A percentile compares a stretch with the other conserved stretches of the same genome.
Conservation (phyloP, 73 alveolate species). For the Paramecium primaurelia region DNA sequence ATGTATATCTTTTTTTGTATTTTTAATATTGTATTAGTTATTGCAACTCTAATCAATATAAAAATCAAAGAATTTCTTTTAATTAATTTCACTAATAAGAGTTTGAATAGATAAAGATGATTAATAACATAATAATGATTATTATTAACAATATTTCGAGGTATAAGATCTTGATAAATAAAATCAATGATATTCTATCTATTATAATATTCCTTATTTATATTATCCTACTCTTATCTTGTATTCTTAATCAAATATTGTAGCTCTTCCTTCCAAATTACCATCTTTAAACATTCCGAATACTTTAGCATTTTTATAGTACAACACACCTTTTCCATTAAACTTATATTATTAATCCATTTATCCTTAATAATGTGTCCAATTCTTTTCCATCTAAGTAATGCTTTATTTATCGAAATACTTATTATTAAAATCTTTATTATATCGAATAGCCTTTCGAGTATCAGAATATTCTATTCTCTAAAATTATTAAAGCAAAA, state of each 20-base stretch:
- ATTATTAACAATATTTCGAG: not conserved
- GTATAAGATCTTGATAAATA: not conserved
- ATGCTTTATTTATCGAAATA: not conserved
- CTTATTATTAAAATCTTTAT: not conserved
- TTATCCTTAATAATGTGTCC: slow-evolving; percentile 15
- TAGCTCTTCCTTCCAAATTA: not conserved
- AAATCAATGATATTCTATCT: not conserved
- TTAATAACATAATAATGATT: not conserved
- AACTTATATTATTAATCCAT: not conserved
- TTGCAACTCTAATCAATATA: too few species aligned
- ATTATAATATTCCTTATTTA: not conserved
- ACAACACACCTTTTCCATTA: not conserved
- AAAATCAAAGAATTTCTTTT: not conserved
- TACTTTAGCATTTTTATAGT: not conserved
- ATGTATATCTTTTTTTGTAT: too few species aligned
- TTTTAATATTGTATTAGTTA: too few species aligned
- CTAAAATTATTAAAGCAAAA: not conserved
- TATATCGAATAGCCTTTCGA: not conserved
- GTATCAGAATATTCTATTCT: not conserved
- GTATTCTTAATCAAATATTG: not conserved
- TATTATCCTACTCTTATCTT: not conserved
- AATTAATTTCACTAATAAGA: not conserved
- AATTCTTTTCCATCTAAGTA: not conserved
- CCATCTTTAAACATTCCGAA: not conserved
- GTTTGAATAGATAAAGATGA: not conserved